Base-by-base conservation (phyloP, 495 filamentous ascomycete species). In the Annulohypoxylon stygium region DNA sequence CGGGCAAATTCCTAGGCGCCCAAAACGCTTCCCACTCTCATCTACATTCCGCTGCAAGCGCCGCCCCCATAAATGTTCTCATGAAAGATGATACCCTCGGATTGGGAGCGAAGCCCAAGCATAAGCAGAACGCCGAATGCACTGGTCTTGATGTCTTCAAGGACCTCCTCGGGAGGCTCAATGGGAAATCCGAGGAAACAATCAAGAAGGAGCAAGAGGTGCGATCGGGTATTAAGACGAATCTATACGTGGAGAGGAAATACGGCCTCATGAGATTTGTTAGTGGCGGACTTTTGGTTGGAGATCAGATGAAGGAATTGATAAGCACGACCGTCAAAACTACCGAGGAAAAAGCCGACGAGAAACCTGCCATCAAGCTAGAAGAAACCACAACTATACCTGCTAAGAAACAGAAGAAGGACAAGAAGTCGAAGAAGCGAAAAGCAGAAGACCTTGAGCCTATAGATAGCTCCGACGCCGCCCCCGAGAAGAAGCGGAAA, bases 81-180 rank as follows among this genome's bases (percentile, higher is more conserved):
- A 79, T 97, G 43, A 97, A 97, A 80, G 95, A 97, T 73, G 93
- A 97, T 75, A 97, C 89, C 58, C 87, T 96, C 12, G 95, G 95
- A 3, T 85, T 99, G 18, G 95, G 95, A 36, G 95, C 94, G 37
- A 92, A 92, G 74, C 65, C 67, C 34, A 79, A 83, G 12, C 83
- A 86, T 73, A 90, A 88, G 58, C 86, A 84, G 51, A 88, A 89
- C 58, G 88, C 91, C 60, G 91, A 94, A 68, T 93, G 92, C 64
- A 90, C 91, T 18, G 96, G 95, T 0, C 85, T 97, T 11, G 91
- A 94, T 73, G 91, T 87, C 3, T 93, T 98, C 71, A 92, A 95
- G 76, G 90, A 90, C 65, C 79, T 99, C 1, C 84, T 99, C 18
- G 95, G 96, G 53, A 86, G 95, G 54, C 82, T 99, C 51, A 99